Conservation (phyloP, 2,329 filamentous ascomycete genomes). For the Cytospora piceicola region DNA sequence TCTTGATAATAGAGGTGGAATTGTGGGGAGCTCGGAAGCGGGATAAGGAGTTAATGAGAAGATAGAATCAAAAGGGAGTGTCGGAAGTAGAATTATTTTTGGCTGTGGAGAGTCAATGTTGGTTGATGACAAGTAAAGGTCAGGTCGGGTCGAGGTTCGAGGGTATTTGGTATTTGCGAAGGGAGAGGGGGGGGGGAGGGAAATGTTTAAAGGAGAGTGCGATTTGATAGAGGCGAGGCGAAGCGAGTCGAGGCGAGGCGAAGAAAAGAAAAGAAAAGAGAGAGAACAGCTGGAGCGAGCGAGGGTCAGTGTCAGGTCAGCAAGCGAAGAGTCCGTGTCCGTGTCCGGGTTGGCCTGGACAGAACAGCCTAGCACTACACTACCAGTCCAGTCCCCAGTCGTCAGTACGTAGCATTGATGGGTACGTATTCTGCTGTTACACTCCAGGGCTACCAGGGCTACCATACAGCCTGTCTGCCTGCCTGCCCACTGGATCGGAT, state of each 20-base stretch:
- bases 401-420: no score
- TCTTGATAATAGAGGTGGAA: constrained; percentile 8
- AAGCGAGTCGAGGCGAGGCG: neutral
- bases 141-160: neutral
- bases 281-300: constrained; percentile 4
- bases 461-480: no score
- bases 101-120: neutral
- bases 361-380: no score
- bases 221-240: neutral
- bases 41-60: neutral
- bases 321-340: neutral
- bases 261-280: neutral
- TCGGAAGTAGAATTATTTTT: neutral
- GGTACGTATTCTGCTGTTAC: no score
- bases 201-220: constrained; percentile 1
- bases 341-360: constrained; percentile 1
- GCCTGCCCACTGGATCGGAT: neutral
- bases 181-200: neutral
- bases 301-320: no score
- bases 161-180: neutral
- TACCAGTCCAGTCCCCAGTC: no score
- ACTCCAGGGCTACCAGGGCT: no score
- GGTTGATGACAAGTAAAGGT: neutral
- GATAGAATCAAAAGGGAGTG: neutral
- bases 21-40: constrained; percentile 7